These are phyloP conservation scores for Pseudogymnoascus destructans DNA, from an alignment of 2,329 filamentous ascomycete genomes.

Conservation along the genomic window DNA sequence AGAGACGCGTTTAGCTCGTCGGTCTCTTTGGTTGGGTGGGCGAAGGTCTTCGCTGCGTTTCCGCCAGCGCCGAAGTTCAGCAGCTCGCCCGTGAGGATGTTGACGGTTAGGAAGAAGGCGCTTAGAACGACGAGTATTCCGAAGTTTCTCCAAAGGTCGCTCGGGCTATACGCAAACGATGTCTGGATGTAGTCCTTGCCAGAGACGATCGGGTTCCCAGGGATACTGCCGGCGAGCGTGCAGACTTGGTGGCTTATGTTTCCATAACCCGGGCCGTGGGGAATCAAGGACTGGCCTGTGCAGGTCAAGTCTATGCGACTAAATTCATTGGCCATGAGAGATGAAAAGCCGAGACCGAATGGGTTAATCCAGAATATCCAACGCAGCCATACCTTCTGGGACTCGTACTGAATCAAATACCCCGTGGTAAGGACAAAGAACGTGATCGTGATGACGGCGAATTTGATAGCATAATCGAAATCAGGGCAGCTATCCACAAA, in stretches of 20 bases:
- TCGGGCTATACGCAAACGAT: constrained; percentile 39
- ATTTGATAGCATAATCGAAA: constrained; percentile 47
- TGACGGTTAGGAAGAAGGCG: constrained; percentile 44
- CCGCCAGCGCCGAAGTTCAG: constrained; percentile 60
- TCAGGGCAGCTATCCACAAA: constrained; percentile 36
- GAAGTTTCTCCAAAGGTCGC: constrained; percentile 46
- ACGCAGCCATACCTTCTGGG: constrained; percentile 45
- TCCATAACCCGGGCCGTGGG: constrained; percentile 33
- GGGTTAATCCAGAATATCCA: constrained; percentile 57
- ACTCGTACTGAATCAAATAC: constrained; percentile 38
- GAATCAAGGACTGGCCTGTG: constrained; percentile 36
- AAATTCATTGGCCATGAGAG: constrained; percentile 59
- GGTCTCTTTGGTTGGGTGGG: constrained; percentile 54
- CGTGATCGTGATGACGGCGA: constrained; percentile 37
- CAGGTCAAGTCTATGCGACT: constrained; percentile 42
- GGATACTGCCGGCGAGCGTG: constrained; percentile 40
- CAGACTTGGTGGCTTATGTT: constrained; percentile 36
- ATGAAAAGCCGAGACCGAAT: constrained; percentile 56
- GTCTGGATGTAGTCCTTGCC: constrained; percentile 44
- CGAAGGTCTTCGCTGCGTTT: constrained; percentile 67
- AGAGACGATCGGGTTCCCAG: constrained; percentile 35
- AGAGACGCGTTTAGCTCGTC: constrained; percentile 34
- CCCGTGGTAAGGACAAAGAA: constrained; percentile 49
- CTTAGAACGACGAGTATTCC: constrained; percentile 52
- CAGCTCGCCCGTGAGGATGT: constrained; percentile 42